phyloP scores from a whole-genome alignment of 2,329 filamentous ascomycete genomes.

The Neonectria neomacrospora region DNA sequence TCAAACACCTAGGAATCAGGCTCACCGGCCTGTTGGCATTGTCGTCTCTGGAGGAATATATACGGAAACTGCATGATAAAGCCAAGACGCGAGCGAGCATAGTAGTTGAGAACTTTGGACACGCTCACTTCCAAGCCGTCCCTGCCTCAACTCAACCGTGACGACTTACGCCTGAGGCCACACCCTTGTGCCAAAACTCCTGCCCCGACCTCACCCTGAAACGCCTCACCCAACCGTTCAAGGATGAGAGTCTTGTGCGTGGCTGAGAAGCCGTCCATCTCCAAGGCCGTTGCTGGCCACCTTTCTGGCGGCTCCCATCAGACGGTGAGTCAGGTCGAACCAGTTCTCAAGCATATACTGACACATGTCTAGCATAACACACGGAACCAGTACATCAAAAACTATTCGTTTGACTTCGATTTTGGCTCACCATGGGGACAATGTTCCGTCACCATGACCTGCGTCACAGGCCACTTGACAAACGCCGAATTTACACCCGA shows the following conservation, averaged over 20 bases:
- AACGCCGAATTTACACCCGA: constrained; percentile 78
- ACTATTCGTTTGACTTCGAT: constrained; percentile 91
- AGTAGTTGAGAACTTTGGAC: background rate
- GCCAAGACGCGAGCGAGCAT: background rate
- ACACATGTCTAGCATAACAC: constrained; percentile 69
- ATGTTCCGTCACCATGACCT: constrained; percentile 92
- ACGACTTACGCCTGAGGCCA: constrained; percentile 10
- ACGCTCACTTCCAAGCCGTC: background rate
- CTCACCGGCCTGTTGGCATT: background rate
- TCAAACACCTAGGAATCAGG: background rate
- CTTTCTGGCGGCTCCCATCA: constrained; percentile 80
- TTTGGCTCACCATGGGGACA: constrained; percentile 84
- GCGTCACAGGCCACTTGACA: constrained; percentile 88
- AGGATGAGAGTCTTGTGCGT: constrained; percentile 66
- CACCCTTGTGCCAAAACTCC: constrained; percentile 4
- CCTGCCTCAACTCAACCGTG: constrained; percentile 5
- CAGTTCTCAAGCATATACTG: constrained; percentile 30
- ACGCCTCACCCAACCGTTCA: background rate
- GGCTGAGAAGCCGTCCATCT: constrained; percentile 85
- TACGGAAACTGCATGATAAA: constrained; percentile 1
- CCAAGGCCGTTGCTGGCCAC: constrained; percentile 92
- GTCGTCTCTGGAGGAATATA: background rate
- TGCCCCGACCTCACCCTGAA: background rate
- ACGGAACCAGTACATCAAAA: constrained; percentile 84
- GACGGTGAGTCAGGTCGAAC: constrained; percentile 64